Percentiles rank a stretch among this genome's conserved stretches.
These are phyloP conservation scores for Saksenaea oblongispora DNA, from an alignment of 371 early-diverging fungal species.

Conservation along the genomic window DNA sequence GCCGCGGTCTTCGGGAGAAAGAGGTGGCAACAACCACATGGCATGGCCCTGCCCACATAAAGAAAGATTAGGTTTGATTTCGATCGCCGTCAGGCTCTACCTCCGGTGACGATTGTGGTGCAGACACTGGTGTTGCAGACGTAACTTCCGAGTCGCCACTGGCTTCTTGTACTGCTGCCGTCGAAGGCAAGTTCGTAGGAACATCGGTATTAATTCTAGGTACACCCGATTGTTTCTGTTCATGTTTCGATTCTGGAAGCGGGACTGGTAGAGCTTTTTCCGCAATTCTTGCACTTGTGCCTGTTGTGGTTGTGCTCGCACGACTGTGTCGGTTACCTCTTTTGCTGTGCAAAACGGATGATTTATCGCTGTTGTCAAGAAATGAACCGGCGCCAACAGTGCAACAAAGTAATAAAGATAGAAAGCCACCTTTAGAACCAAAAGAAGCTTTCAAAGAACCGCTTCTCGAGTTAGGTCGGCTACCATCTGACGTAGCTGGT, in stretches of 20 bases:
- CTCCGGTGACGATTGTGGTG: neutral
- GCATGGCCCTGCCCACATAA: neutral
- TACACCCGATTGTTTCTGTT: neutral
- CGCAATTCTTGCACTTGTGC: neutral
- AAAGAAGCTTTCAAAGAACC: conserved; percentile 24
- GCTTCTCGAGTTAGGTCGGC: neutral
- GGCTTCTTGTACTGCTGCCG: neutral
- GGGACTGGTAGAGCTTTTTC: neutral
- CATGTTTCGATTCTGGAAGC: neutral
- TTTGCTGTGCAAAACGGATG: conserved; percentile 15
- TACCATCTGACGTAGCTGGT: neutral
- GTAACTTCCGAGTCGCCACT: neutral
- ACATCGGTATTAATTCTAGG: neutral
- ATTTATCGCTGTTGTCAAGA: conserved; percentile 37
- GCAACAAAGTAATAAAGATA: conserved; percentile 31
- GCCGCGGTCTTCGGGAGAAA: conserved; percentile 16
- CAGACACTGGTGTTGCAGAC: neutral
- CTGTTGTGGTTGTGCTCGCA: neutral
- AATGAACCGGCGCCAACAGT: conserved; percentile 33
- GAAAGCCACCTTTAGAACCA: conserved; percentile 28
- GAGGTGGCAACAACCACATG: conserved; percentile 1
- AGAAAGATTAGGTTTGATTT: neutral
- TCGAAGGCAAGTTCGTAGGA: neutral
- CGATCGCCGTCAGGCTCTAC: neutral
- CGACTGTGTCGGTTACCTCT: conserved; percentile 15